These are phyloP conservation scores for Ichthyophthirius multifiliis DNA, from an alignment of 169 alveolate genomes.

Conservation along the genomic window DNA sequence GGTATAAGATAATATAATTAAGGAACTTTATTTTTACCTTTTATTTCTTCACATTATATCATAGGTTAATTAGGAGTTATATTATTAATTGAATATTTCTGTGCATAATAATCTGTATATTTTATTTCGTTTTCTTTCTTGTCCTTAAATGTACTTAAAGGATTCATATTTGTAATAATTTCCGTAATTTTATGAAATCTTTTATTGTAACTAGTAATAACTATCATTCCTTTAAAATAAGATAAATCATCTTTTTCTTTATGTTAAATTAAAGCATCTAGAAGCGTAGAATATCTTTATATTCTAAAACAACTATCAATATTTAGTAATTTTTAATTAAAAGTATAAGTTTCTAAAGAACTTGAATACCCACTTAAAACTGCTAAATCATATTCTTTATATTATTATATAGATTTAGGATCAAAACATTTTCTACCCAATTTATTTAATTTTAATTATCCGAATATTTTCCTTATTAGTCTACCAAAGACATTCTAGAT, in stretches of 20 bases:
- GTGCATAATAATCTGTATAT: conserved; percentile 37
- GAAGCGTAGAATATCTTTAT: conserved; percentile 32
- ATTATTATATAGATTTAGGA: not conserved
- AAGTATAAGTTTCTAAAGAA: not conserved
- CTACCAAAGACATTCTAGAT: not conserved
- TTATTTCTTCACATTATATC: conserved; percentile 36
- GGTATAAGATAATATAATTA: conserved; percentile 67
- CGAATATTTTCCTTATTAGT: not conserved
- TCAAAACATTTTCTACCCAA: not conserved
- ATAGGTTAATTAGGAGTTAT: conserved; percentile 50
- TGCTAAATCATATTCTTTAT: not conserved
- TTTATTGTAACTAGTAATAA: conserved; percentile 61
- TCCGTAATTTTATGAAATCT: conserved; percentile 51
- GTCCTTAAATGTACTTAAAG: conserved; percentile 46
- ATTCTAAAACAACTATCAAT: conserved; percentile 35
- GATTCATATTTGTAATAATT: conserved; percentile 48
- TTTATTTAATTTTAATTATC: not conserved
- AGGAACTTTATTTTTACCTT: conserved; percentile 45
- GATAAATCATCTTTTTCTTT: conserved; percentile 14
- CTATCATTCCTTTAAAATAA: conserved; percentile 33
- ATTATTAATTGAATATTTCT: conserved; percentile 42
- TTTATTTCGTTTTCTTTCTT: conserved; percentile 51
- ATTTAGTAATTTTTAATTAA: conserved; percentile 21
- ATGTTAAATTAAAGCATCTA: conserved; percentile 17
- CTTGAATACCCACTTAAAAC: conserved; percentile 1